These are phyloP conservation scores for Eucalyptus sp. DNA, from an alignment of 345 rosid species.

Conservation along the genomic window DNA sequence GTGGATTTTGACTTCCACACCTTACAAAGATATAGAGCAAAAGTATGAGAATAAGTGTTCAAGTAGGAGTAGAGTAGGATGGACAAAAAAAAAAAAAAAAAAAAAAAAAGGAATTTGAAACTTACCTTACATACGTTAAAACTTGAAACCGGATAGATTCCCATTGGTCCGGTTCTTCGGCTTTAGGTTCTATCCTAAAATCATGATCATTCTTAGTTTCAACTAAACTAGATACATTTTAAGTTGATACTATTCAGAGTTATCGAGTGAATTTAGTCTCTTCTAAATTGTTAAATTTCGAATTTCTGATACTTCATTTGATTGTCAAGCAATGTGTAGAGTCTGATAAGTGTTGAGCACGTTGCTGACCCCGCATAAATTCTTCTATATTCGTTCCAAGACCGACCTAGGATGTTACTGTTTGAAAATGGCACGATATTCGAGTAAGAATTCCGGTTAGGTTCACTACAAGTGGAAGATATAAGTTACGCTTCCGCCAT, in stretches of 20 bases:
- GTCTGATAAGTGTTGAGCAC: not conserved
- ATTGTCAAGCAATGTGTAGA: not conserved
- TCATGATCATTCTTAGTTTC: too few relatives aligned
- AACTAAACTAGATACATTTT: not conserved
- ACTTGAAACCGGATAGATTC: too few relatives aligned
- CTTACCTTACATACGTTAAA: too few relatives aligned
- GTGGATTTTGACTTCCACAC: rapidly evolving
- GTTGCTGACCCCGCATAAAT: not conserved
- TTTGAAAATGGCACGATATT: not conserved
- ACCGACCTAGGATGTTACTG: not conserved
- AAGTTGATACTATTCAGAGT: not conserved
- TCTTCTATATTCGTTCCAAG: not conserved
- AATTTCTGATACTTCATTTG: not conserved
- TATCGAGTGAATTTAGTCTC: not conserved
- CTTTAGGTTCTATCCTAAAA: too few relatives aligned
- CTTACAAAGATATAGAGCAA: too few relatives aligned
- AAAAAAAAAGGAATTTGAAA: too few relatives aligned
- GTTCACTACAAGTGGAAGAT: not conserved
- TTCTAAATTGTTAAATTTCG: not conserved
- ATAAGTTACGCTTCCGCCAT: not conserved
- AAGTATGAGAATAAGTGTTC: too few relatives aligned
- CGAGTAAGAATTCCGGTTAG: not conserved
- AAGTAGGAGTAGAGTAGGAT: too few relatives aligned
- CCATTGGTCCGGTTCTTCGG: rapidly evolving
- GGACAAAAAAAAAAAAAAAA: too few relatives aligned